Conservation (phyloP, 306 rosid species). For the Dalbergia cochinchinensis region DNA sequence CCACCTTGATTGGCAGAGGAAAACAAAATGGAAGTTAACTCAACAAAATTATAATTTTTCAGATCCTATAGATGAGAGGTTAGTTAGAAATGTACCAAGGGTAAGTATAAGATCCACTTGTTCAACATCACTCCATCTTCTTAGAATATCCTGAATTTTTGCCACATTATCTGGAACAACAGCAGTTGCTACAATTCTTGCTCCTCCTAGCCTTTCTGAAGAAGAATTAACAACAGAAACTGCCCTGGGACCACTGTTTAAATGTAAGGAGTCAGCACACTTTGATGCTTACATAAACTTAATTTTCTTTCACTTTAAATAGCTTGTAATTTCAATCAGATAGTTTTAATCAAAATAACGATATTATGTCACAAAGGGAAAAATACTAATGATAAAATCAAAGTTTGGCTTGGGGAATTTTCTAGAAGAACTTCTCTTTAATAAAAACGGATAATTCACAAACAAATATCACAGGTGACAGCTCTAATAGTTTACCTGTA, state of each 20-base stretch:
- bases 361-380: not conserved
- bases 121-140: conserved; percentile 82
- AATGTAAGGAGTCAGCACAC: conserved; percentile 36
- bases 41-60: not conserved
- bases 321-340: not conserved
- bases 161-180: conserved; percentile 79
- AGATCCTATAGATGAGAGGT: not conserved
- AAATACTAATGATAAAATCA: not conserved
- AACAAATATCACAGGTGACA: not conserved
- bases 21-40: conserved; percentile 36
- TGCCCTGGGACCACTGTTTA: conserved; percentile 89
- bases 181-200: conserved; percentile 72
- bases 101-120: conserved; percentile 88
- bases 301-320: conserved; percentile 21
- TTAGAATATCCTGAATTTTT: conserved; percentile 73
- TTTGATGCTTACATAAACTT: conserved; percentile 11
- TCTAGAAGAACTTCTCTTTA: conserved; percentile 23
- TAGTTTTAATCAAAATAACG: no score
- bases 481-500: conserved; percentile 7
- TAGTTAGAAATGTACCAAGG: conserved; percentile 66
- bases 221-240: conserved; percentile 84
- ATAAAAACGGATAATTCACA: not conserved
- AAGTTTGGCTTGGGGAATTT: conserved; percentile 19
- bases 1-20: conserved; percentile 71
- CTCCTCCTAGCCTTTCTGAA: conserved; percentile 90